Evolutionary conservation across 495 filamentous ascomycete genomes (phyloP).

Genomic region (Tuber melanosporum): DNA sequence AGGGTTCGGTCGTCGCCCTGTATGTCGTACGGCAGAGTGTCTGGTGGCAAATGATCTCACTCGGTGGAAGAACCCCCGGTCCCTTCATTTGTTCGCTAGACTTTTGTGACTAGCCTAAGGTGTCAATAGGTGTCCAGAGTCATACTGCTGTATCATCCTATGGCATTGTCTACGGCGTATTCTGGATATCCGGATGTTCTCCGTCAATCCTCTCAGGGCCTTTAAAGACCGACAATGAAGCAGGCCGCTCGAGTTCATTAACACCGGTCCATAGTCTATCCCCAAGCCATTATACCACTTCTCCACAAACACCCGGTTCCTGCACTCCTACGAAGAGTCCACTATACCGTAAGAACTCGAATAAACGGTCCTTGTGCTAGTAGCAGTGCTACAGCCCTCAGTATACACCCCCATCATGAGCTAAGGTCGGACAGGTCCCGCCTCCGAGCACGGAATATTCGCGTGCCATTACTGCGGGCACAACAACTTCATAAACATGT

Average conservation of each 20-base stretch:
- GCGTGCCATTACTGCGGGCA: too few relatives aligned
- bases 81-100: background rate
- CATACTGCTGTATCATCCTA: background rate
- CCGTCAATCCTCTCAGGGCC: background rate
- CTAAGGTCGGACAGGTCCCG: too few relatives aligned
- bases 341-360: background rate
- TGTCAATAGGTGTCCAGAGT: background rate
- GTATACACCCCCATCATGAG: too few relatives aligned
- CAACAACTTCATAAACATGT: too few relatives aligned
- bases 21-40: background rate
- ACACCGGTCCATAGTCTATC: too few relatives aligned
- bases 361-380: too few relatives aligned
- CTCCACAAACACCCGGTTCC: background rate
- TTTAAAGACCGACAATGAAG: background rate
- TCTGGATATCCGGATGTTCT: background rate
- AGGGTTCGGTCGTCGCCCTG: background rate
- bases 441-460: too few relatives aligned
- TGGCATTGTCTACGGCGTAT: background rate
- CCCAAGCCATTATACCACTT: too few relatives aligned
- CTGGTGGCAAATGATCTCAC: background rate
- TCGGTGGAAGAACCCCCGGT: background rate
- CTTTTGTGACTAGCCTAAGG: background rate
- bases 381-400: too few relatives aligned
- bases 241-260: background rate
- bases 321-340: background rate